phyloP scores from a whole-genome alignment of 345 rosid species.

The Iberis pinnata region DNA sequence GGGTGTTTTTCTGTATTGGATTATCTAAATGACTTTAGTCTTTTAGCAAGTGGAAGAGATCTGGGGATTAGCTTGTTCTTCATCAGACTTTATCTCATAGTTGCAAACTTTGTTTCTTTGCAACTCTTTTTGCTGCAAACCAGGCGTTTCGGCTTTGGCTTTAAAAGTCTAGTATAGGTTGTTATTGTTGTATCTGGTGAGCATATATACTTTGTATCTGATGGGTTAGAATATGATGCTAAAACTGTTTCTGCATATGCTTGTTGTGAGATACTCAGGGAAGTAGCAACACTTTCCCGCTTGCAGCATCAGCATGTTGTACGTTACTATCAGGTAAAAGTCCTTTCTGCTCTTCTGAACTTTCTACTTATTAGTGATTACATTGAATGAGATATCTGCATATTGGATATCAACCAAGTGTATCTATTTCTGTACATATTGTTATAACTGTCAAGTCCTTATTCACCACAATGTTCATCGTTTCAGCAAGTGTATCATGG shows the following conservation, averaged over 20 bases:
- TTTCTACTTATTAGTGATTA: conserved; percentile 3
- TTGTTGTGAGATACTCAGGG: conserved; percentile 51
- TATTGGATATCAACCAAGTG: conserved; percentile 5
- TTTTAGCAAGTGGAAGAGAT: too few relatives aligned
- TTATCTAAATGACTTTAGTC: not conserved
- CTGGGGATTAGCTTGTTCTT: too few relatives aligned
- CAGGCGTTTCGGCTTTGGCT: too few relatives aligned
- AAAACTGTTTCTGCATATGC: conserved; percentile 17
- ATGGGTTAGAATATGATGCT: conserved; percentile 18
- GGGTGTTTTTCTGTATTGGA: conserved; percentile 8
- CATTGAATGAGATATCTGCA: conserved; percentile 1
- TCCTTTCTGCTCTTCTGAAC: too few relatives aligned
- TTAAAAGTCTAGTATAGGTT: too few relatives aligned
- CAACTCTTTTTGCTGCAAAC: too few relatives aligned
- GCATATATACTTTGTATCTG: not conserved
- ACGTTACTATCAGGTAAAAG: conserved; percentile 87
- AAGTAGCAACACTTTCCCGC: conserved; percentile 94
- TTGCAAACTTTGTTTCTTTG: too few relatives aligned
- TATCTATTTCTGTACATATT: not conserved
- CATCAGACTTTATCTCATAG: too few relatives aligned
- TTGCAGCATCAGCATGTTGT: conserved; percentile 99
- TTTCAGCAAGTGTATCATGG: conserved; percentile 1
- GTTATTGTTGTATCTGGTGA: conserved; percentile 13
- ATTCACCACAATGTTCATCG: conserved; percentile 10
- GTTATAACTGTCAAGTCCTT: not conserved